Base-by-base conservation (phyloP, 805 yeast species). In the Hermanozyma aechmeae region DNA sequence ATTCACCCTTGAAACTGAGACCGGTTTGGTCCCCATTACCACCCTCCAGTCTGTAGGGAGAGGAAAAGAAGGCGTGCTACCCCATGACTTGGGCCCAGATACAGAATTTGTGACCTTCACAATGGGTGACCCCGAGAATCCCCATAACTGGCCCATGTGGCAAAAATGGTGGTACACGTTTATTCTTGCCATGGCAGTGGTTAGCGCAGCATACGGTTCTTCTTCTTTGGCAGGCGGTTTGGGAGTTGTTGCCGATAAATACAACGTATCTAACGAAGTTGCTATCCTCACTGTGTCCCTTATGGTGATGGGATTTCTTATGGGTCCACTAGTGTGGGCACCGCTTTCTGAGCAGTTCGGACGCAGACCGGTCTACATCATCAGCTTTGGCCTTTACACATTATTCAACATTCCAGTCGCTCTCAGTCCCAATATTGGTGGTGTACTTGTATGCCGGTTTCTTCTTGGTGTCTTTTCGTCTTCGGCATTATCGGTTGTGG, bases 191-290 rank as follows among this genome's bases (percentile, higher is more conserved):
- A 40, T 73, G 18, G 65, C 82, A 38, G 96, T 87, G 28, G 77
- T 87, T 33, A 72, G 85, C 45, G 95, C 89, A 17, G 96, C 96
- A 2, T 86, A 83, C 51, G 96, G 96, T 23, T 83, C 95, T 4
- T 80, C 96, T 2, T 80, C 89, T 50, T 79, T 84, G 44, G 79
- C 95, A 15, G 94, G 95, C 43, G 92, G 93, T 25, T 59, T 87
- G 27, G 70, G 66, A n/a, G 63, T 79, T 12, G 74, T 84, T 35
- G 59, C 63, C 36, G 78, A 78, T 10, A 67, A 74, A 43, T 84
- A 66, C 51, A 57, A 73, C 37, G 95, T 86, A 14, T 71, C 82
- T 11, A 50, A 61, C 2, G 95, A 82, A 51, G 96, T 85, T 13
- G 73, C 95, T 7, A 77, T 75, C 19, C 63, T 86, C 40, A 61